These are phyloP conservation scores for Candida pini DNA, from an alignment of 805 yeast genomes.

Conservation along the genomic window DNA sequence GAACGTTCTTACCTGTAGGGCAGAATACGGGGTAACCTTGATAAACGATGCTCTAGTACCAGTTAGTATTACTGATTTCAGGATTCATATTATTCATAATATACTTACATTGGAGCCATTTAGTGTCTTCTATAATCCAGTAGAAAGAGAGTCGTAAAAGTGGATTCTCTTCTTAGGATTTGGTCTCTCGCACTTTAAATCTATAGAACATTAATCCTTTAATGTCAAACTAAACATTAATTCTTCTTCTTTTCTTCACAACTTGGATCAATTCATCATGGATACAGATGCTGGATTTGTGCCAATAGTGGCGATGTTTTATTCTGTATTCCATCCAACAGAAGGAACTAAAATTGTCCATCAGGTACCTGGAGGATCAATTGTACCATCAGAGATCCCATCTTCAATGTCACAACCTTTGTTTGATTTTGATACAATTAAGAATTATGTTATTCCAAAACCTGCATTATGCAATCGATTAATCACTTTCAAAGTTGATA, in stretches of 20 bases:
- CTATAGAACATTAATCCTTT: too few species aligned
- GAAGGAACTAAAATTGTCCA: slow-evolving; percentile 90
- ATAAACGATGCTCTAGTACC: slow-evolving; percentile 19
- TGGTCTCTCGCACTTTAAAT: too few species aligned
- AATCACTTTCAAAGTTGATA: slow-evolving; percentile 64
- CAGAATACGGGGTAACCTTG: slow-evolving; percentile 8
- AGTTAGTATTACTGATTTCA: background rate
- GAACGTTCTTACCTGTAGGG: slow-evolving; percentile 23
- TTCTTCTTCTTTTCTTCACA: too few species aligned
- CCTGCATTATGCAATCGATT: slow-evolving; percentile 83
- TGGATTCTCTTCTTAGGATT: too few species aligned
- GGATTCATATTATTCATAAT: background rate
- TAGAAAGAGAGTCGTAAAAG: too few species aligned
- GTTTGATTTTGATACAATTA: slow-evolving; percentile 78
- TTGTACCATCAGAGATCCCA: slow-evolving; percentile 36
- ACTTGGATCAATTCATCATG: slow-evolving; percentile 17
- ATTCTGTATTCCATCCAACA: slow-evolving; percentile 89
- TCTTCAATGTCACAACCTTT: slow-evolving; percentile 35
- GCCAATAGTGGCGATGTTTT: slow-evolving; percentile 85
- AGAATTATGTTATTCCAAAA: slow-evolving; percentile 90
- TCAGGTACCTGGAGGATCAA: slow-evolving; percentile 81
- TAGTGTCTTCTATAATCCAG: background rate
- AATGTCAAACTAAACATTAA: too few species aligned
- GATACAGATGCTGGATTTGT: slow-evolving; percentile 55
- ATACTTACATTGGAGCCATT: slow-evolving; percentile 24